Conservation (phyloP, 1,139 yeast genomes). For the Zygosaccharomyces sapae region DNA sequence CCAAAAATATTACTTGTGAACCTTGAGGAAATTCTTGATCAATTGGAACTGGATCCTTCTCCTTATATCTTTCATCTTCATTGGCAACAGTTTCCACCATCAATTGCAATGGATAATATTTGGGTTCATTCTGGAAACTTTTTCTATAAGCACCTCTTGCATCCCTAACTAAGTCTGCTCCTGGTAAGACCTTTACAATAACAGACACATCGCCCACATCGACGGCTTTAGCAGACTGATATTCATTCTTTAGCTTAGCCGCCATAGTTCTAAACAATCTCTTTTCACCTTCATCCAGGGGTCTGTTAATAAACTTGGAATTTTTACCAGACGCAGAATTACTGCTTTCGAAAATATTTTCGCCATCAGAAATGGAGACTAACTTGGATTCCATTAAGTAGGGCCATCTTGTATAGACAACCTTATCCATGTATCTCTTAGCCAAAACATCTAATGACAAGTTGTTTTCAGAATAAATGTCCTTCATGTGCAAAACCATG, state of each 20-base stretch:
- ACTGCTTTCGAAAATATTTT: slow-evolving; percentile 44
- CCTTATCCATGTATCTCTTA: slow-evolving; percentile 52
- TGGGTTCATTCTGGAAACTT: slow-evolving; percentile 51
- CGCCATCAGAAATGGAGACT: slow-evolving; percentile 58
- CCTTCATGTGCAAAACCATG: slow-evolving; percentile 59
- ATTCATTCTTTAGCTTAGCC: slow-evolving; percentile 39
- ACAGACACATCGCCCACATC: slow-evolving; percentile 51
- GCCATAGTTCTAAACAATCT: slow-evolving; percentile 42
- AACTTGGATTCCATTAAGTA: slow-evolving; percentile 77
- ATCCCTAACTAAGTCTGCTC: slow-evolving; percentile 73
- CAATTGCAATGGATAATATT: slow-evolving; percentile 68
- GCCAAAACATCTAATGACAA: slow-evolving; percentile 50
- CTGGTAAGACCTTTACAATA: slow-evolving; percentile 64
- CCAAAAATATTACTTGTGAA: slow-evolving; percentile 73
- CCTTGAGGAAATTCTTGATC: slow-evolving; percentile 76
- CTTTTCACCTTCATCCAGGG: slow-evolving; percentile 43
- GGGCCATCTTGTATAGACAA: slow-evolving; percentile 84
- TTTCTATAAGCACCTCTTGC: slow-evolving; percentile 74
- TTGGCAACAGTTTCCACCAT: slow-evolving; percentile 72
- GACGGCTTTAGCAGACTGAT: slow-evolving; percentile 56
- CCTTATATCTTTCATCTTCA: slow-evolving; percentile 68
- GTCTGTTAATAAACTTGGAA: slow-evolving; percentile 39
- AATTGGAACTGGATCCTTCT: slow-evolving; percentile 72
- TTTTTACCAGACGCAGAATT: slow-evolving; percentile 36
- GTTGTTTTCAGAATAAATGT: slow-evolving; percentile 48